Conservation (phyloP, 1,284 basidiomycete species). For the Meripilus lineatus region DNA sequence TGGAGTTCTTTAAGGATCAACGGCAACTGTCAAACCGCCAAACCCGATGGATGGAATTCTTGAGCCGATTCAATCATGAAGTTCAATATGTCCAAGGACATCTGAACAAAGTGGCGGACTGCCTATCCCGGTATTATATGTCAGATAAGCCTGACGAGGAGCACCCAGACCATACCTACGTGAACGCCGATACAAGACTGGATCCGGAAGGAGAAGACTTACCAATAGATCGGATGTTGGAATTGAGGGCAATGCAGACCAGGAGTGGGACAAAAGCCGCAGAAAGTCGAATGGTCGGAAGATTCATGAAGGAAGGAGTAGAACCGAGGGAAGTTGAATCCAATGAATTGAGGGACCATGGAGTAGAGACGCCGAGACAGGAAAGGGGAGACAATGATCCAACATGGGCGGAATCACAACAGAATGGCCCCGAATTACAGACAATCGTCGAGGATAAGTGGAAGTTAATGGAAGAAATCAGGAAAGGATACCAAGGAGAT, state of each 20-base stretch:
- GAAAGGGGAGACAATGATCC: background rate
- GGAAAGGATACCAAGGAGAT: constrained; percentile 1
- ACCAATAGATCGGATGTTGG: too few relatives aligned
- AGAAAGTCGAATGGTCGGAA: constrained; percentile 1
- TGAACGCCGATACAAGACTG: constrained; percentile 19
- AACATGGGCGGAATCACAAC: background rate
- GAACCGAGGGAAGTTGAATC: background rate
- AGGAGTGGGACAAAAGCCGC: constrained; percentile 10
- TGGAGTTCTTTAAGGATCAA: constrained; percentile 30
- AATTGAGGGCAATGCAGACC: constrained; percentile 15
- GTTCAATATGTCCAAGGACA: constrained; percentile 29
- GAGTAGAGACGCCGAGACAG: background rate
- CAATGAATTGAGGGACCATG: background rate
- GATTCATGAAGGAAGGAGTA: background rate
- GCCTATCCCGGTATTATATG: constrained; percentile 29
- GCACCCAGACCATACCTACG: too few relatives aligned
- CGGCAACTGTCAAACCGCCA: constrained; percentile 18
- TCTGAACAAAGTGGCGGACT: constrained; percentile 29
- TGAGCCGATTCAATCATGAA: too few relatives aligned
- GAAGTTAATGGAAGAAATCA: background rate
- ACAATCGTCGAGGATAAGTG: constrained; percentile 1
- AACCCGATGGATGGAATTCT: constrained; percentile 30
- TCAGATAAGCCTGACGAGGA: constrained; percentile 17
- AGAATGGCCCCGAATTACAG: background rate
- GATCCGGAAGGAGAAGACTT: constrained; percentile 22